Conservation (phyloP, 108 stramenopile genomes). For the Nitzschia sp. region DNA sequence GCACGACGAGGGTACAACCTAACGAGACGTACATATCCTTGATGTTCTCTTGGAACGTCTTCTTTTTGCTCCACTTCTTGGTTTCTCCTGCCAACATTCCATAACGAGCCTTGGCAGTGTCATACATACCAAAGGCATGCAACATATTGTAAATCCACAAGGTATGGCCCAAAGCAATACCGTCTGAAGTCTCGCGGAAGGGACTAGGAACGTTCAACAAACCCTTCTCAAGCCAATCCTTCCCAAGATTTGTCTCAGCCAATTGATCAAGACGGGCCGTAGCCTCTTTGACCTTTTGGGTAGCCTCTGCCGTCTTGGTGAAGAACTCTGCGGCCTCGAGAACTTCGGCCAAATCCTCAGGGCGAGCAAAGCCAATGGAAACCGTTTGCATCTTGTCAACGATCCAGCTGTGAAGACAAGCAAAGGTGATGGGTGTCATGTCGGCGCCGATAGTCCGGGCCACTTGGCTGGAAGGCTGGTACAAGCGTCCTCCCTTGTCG, state of each 20-base stretch:
- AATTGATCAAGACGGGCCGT: constrained; percentile 48
- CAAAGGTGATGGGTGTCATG: constrained; percentile 52
- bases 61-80: constrained; percentile 10
- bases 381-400: constrained; percentile 65
- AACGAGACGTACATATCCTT: constrained; percentile 32
- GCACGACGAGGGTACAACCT: constrained; percentile 38
- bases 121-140: constrained; percentile 67
- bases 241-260: constrained; percentile 54
- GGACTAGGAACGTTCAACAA: constrained; percentile 42
- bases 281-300: constrained; percentile 33
- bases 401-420: constrained; percentile 31
- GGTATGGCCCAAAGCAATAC: constrained; percentile 40
- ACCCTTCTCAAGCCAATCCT: constrained; percentile 68
- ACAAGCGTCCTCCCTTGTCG: constrained; percentile 88
- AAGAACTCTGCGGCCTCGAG: constrained; percentile 53
- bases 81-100: constrained; percentile 9
- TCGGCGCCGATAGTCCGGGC: constrained; percentile 65
- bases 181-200: not conserved
- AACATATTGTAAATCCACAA: constrained; percentile 81
- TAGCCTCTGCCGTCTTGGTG: constrained; percentile 31
- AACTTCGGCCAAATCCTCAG: constrained; percentile 71
- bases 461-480: constrained; percentile 61
- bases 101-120: constrained; percentile 73
- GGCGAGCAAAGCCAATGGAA: constrained; percentile 69
- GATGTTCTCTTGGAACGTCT: constrained; percentile 43